phyloP scores from a whole-genome alignment of 1,139 yeast species.

The Hanseniaspora uvarum region DNA sequence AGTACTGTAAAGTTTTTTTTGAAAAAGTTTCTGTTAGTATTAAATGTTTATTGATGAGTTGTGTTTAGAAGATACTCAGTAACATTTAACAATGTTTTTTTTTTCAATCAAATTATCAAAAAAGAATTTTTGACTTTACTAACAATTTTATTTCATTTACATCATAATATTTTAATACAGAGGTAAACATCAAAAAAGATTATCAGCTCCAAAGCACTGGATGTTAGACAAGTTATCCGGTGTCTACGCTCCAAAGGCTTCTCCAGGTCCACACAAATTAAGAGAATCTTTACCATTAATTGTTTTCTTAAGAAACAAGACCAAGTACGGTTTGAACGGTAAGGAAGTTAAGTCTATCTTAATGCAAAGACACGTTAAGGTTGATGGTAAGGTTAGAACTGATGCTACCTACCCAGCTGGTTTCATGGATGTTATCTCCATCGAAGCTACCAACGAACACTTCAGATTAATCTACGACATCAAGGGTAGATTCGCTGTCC shows the following conservation, averaged over 20 bases:
- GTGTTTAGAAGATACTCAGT: not conserved
- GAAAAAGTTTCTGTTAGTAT: not conserved
- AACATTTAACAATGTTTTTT: not conserved
- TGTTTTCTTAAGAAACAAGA: constrained; percentile 97
- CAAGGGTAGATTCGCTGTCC: constrained; percentile 98
- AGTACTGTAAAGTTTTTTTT: not conserved
- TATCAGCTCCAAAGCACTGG: constrained; percentile 99
- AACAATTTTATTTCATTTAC: constrained; percentile 7
- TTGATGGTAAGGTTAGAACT: constrained; percentile 98
- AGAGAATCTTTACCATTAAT: constrained; percentile 98
- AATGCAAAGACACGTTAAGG: constrained; percentile 98
- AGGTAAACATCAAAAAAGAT: constrained; percentile 96
- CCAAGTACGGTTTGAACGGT: constrained; percentile 98
- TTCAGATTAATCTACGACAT: constrained; percentile 97
- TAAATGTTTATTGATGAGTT: not conserved
- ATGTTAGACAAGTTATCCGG: constrained; percentile 99
- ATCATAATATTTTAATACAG: constrained; percentile 28
- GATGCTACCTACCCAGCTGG: constrained; percentile 98
- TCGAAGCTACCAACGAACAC: constrained; percentile 98
- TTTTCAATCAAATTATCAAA: not conserved
- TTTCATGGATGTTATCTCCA: constrained; percentile 94
- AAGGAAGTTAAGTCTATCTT: constrained; percentile 98
- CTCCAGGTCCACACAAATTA: constrained; percentile 99
- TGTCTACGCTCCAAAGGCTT: constrained; percentile 98
- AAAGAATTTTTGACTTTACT: constrained; percentile 15